phyloP scores from a whole-genome alignment of 768 basidiomycete species.

The Tricholoma sp. region DNA sequence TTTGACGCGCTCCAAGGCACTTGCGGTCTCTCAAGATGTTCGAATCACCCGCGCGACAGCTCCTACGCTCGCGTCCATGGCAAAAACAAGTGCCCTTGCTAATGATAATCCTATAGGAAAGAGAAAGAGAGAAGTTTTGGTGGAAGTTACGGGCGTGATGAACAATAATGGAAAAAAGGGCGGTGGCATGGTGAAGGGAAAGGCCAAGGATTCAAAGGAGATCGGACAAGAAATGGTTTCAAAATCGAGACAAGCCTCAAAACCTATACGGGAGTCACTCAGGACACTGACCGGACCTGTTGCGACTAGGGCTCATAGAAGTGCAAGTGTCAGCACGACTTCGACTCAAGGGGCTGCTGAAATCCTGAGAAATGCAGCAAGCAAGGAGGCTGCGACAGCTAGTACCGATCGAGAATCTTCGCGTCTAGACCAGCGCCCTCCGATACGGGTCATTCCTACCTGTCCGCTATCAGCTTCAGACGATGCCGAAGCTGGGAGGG shows the following conservation, averaged over 20 bases:
- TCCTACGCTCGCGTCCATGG: slow-evolving; percentile 37
- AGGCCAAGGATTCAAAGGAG: slow-evolving; percentile 34
- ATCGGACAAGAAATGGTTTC: slow-evolving; percentile 15
- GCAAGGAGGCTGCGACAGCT: neutral
- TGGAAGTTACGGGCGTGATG: slow-evolving; percentile 54
- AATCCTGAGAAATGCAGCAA: neutral
- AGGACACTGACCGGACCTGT: slow-evolving; percentile 29
- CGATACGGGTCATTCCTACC: neutral
- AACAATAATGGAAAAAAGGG: slow-evolving; percentile 19
- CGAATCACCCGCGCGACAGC: slow-evolving; percentile 30
- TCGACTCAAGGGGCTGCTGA: slow-evolving; percentile 1
- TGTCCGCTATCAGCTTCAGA: slow-evolving; percentile 20
- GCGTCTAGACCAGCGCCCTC: neutral
- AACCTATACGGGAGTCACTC: slow-evolving; percentile 32
- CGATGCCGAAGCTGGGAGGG: slow-evolving; percentile 43
- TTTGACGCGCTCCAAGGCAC: slow-evolving; percentile 52
- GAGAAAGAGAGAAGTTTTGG: slow-evolving; percentile 71
- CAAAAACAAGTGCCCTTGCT: slow-evolving; percentile 21
- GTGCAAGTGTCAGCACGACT: slow-evolving; percentile 7
- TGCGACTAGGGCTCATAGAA: slow-evolving; percentile 4
- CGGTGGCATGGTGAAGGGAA: slow-evolving; percentile 35
- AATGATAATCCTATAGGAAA: slow-evolving; percentile 48
- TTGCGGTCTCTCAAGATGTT: slow-evolving; percentile 29
- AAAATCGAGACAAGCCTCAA: slow-evolving; percentile 20
- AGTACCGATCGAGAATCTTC: neutral